phyloP scores from a whole-genome alignment of 306 rosid genomes.

The Fagus crenata region DNA sequence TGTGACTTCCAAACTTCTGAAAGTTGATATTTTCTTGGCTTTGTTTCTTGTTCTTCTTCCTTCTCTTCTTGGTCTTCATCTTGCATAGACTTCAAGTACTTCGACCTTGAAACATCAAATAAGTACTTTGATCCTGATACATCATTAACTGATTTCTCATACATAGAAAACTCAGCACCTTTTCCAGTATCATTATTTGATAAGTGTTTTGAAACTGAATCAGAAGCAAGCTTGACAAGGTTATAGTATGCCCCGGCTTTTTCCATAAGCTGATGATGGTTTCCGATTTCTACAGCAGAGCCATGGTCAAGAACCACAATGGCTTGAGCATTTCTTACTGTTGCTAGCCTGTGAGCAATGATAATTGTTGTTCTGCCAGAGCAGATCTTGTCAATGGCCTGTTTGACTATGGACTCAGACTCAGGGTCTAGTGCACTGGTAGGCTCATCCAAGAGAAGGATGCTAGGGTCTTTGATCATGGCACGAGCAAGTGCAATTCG shows the following conservation, averaged over 20 bases:
- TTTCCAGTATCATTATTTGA: slow-evolving; percentile 22
- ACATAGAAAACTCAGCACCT: slow-evolving; percentile 30
- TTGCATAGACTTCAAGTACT: slow-evolving; percentile 25
- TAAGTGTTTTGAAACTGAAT: slow-evolving; percentile 43
- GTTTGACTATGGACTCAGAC: slow-evolving; percentile 70
- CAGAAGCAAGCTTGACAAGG: slow-evolving; percentile 79
- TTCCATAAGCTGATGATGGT: slow-evolving; percentile 70
- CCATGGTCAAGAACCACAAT: slow-evolving; percentile 81
- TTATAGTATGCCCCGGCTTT: slow-evolving; percentile 64
- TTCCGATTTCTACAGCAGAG: slow-evolving; percentile 67
- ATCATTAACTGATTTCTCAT: slow-evolving; percentile 43
- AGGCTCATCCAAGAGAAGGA: slow-evolving; percentile 89
- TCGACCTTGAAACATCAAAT: slow-evolving; percentile 19
- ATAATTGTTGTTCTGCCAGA: slow-evolving; percentile 72
- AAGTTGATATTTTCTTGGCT: slow-evolving; percentile 38
- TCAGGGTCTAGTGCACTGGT: slow-evolving; percentile 89
- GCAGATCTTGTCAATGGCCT: slow-evolving; percentile 82
- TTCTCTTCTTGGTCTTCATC: slow-evolving; percentile 37
- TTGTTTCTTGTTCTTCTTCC: slow-evolving; percentile 39
- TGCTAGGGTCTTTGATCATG: slow-evolving; percentile 75
- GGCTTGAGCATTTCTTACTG: slow-evolving; percentile 65
- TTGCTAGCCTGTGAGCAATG: slow-evolving; percentile 85
- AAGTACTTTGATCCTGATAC: slow-evolving; percentile 25
- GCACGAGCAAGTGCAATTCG: slow-evolving; percentile 88
- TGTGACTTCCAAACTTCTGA: slow-evolving; percentile 69